Evolutionary conservation across 2,329 filamentous ascomycete genomes (phyloP).

Genomic region (Chaetomiaceae sp.): DNA sequence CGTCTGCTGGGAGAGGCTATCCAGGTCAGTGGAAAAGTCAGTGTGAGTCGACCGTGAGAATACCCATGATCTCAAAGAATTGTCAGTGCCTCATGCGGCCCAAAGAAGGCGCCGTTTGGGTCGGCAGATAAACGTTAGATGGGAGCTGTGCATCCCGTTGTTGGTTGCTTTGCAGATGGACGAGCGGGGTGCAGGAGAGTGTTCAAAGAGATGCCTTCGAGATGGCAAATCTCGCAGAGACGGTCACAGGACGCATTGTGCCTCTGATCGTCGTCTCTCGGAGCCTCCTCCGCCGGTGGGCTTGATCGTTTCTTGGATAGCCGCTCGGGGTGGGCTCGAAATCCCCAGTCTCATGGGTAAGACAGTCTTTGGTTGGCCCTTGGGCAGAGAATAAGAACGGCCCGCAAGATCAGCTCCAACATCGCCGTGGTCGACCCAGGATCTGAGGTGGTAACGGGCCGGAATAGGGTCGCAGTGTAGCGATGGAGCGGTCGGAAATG

Average conservation of each 20-base stretch:
- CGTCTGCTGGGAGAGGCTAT: constrained; percentile 2
- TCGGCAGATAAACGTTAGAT: background rate
- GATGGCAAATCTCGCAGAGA: no score
- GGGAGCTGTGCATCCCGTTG: constrained; percentile 2
- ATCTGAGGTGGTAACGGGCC: constrained; percentile 21
- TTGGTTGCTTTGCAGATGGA: constrained; percentile 9
- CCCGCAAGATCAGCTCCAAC: constrained; percentile 8
- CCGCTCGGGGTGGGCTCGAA: no score
- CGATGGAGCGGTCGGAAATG: constrained; percentile 1
- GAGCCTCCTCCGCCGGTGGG: background rate
- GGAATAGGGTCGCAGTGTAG: constrained; percentile 15
- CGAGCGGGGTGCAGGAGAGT: background rate
- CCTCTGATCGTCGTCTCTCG: background rate
- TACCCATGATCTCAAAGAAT: no score
- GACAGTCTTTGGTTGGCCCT: background rate
- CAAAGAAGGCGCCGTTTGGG: background rate
- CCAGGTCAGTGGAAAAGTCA: constrained; percentile 4
- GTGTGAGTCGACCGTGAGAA: background rate
- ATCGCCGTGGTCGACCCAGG: constrained; percentile 15
- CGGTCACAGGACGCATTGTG: no score
- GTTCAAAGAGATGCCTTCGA: no score
- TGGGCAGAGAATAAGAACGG: background rate
- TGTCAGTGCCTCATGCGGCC: background rate
- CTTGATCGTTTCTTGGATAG: background rate
- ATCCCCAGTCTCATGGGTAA: no score